These are phyloP conservation scores for Athelia psychrophila DNA, from an alignment of 1,284 basidiomycete genomes.

Conservation along the genomic window DNA sequence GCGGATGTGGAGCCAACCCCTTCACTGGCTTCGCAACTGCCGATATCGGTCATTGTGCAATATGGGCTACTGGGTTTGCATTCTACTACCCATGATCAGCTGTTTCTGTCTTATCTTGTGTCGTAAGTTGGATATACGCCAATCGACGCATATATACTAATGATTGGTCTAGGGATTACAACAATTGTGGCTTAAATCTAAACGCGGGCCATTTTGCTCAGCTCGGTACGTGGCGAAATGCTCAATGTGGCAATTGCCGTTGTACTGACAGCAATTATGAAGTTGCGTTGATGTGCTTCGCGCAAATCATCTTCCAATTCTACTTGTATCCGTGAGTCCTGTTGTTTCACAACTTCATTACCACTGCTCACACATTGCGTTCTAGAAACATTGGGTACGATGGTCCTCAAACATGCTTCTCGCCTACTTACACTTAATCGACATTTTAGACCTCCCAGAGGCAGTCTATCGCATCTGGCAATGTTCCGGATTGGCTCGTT, in stretches of 20 bases:
- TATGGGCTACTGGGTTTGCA: conserved; percentile 79
- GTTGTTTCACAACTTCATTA: conserved; percentile 16
- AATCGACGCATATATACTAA: conserved; percentile 1
- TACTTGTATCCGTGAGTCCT: conserved; percentile 78
- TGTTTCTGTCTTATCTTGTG: conserved; percentile 81
- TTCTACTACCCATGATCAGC: conserved; percentile 81
- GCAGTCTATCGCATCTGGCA: conserved; percentile 78
- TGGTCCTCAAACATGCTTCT: not conserved
- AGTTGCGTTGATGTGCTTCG: conserved; percentile 81
- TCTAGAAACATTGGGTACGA: conserved; percentile 52
- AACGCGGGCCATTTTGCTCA: conserved; percentile 82
- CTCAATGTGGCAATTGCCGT: conserved; percentile 4
- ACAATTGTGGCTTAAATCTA: conserved; percentile 69
- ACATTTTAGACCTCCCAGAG: conserved; percentile 54
- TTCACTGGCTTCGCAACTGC: conserved; percentile 63
- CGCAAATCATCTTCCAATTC: conserved; percentile 81
- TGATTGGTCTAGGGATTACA: conserved; percentile 51
- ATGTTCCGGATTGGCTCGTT: conserved; percentile 82
- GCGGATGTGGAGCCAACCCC: conserved; percentile 45
- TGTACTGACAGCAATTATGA: conserved; percentile 14
- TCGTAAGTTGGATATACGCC: conserved; percentile 48
- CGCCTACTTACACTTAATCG: not conserved
- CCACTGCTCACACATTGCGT: conserved; percentile 11
- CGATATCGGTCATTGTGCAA: conserved; percentile 70
- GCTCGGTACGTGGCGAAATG: conserved; percentile 49